phyloP scores from a whole-genome alignment of 306 rosid genomes.

The Sphenostylis stenocarpa region DNA sequence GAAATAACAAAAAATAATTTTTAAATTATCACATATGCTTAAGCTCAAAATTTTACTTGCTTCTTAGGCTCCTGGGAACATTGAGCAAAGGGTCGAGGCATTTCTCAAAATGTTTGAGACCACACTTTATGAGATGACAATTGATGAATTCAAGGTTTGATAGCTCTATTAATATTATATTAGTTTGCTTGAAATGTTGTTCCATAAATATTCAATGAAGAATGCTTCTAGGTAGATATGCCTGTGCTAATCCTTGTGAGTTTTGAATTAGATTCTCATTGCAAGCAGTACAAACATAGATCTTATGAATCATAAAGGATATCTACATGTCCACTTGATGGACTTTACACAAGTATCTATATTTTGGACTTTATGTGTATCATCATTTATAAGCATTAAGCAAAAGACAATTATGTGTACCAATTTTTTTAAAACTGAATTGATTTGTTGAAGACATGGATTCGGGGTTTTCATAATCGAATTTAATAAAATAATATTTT shows the following conservation, averaged over 20 bases:
- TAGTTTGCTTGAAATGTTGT: conserved; percentile 16
- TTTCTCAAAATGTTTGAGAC: conserved; percentile 78
- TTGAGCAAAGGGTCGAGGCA: conserved; percentile 81
- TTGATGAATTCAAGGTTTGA: conserved; percentile 86
- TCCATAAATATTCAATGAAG: conserved; percentile 4
- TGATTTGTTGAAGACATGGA: too few relatives aligned
- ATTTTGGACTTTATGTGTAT: not conserved
- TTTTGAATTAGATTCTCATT: conserved; percentile 11
- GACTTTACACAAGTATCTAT: conserved; percentile 1
- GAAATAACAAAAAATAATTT: conserved; percentile 4
- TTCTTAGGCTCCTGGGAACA: conserved; percentile 71
- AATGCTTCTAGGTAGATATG: conserved; percentile 23
- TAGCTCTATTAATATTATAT: conserved; percentile 4
- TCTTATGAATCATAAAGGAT: not conserved
- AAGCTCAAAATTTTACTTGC: conserved; percentile 27
- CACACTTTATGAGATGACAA: conserved; percentile 69
- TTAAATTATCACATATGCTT: conserved; percentile 2
- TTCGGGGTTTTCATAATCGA: too few relatives aligned
- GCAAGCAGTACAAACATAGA: not conserved
- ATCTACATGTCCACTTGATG: not conserved
- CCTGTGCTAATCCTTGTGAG: conserved; percentile 9
- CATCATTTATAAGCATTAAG: not conserved
- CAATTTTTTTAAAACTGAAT: too few relatives aligned
- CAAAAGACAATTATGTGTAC: not conserved
- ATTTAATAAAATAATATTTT: too few relatives aligned